Evolutionary conservation across 139 green algal genomes (phyloP), one percentile per base, ranked within the genome.

Genomic region (Chlorella sorokiniana): DNA sequence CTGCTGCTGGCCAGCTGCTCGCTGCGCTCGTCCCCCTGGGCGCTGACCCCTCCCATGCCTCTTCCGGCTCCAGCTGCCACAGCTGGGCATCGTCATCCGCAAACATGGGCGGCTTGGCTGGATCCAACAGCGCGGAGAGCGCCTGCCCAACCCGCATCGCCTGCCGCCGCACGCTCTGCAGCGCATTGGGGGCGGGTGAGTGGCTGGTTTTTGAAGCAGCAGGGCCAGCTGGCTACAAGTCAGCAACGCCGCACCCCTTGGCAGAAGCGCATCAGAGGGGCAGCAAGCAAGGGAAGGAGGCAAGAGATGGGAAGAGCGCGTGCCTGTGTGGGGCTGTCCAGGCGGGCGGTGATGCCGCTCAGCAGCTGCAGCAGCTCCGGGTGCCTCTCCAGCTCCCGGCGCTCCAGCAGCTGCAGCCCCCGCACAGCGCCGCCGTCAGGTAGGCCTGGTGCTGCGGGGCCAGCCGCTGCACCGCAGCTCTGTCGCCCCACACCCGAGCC

Each of bases 41-140:
- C n/a, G n/a, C n/a, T n/a, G n/a, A n/a, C n/a, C n/a, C n/a, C 35
- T 87, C 82, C 91, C 91, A 94, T 29, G 72, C 37, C 85, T 93
- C 89, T 51, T 94, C 90, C 1, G 78, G 52, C 35, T 80, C 59
- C 65, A 92, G 79, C 29, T 71, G 62, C 59, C 86, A 38, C 27
- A 83, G 41, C 25, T 81, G 86, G 40, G 84, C 64, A 45, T 91
- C 88, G 23, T 56, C 70, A 38, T 92, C 91, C 16, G 31, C 62
- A 70, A 95, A 93, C 75, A 94, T 84, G 29, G 86, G 80, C 20
- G 82, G 81, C 27, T 81, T 85, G n/a, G 45, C 41, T 0, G 84
- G 86, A 45, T 91, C 88, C 42, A 94, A 83, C 61, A 86, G 76
- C 20, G 52, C 74, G 1, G 85, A 87, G 45, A 92, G 83, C 11